These are phyloP conservation scores for Gaultheria prostrata DNA, from an alignment of 148 eudicot species.

Conservation along the genomic window DNA sequence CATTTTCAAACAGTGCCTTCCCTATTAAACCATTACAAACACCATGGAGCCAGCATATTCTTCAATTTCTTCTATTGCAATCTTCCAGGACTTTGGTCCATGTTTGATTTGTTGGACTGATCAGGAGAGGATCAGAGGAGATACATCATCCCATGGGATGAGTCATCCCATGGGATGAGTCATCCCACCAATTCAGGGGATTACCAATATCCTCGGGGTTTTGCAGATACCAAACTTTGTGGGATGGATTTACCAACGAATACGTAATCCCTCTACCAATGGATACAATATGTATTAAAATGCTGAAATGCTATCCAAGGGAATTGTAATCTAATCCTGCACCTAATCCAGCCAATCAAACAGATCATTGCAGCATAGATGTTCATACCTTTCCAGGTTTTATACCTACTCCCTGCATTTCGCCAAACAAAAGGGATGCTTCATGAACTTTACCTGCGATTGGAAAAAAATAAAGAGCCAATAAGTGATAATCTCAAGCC, in stretches of 20 bases:
- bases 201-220: not conserved
- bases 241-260: not conserved
- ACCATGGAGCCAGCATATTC: no score
- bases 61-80: no score
- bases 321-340: not conserved
- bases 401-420: conserved; percentile 83
- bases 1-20: not conserved
- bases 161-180: no score
- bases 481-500: not conserved
- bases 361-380: conserved; percentile 7
- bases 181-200: no score
- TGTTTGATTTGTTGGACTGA: no score
- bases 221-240: not conserved
- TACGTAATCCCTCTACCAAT: not conserved
- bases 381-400: conserved; percentile 72
- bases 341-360: conserved; percentile 2
- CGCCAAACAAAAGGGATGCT: conserved; percentile 58
- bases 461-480: not conserved
- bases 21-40: not conserved
- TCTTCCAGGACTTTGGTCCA: no score
- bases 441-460: conserved; percentile 65
- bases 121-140: no score
- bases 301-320: not conserved
- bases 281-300: not conserved
- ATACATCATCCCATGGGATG: no score